phyloP scores from a whole-genome alignment of 306 rosid species.

The Vigna angularis region DNA sequence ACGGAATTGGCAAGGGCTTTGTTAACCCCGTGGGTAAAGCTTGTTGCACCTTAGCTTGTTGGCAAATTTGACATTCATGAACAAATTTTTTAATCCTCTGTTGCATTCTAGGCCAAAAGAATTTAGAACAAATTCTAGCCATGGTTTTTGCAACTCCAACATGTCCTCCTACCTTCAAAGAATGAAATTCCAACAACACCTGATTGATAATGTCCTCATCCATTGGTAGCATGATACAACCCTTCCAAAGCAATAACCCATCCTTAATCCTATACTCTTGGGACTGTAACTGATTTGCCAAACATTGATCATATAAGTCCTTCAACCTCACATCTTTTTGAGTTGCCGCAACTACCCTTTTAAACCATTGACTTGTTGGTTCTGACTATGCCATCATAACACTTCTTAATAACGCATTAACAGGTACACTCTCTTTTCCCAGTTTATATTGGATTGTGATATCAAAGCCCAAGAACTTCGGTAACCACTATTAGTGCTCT shows the following conservation, averaged over 20 bases:
- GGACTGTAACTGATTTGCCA: too few species aligned
- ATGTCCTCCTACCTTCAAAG: too few species aligned
- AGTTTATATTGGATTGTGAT: not conserved
- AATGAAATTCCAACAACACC: too few species aligned
- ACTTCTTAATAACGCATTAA: not conserved
- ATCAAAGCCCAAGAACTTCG: not conserved
- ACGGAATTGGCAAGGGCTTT: too few species aligned
- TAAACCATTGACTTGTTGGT: not conserved
- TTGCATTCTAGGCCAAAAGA: too few species aligned
- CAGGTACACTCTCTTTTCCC: too few species aligned
- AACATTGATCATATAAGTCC: not conserved
- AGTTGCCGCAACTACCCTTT: not conserved
- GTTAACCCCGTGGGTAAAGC: too few species aligned
- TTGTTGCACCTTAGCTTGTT: too few species aligned
- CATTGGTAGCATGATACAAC: not conserved
- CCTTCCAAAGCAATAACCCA: not conserved
- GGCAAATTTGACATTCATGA: too few species aligned
- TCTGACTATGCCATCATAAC: not conserved
- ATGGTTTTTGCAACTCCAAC: too few species aligned
- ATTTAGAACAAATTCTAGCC: too few species aligned
- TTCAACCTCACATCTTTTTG: not conserved
- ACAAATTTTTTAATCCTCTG: too few species aligned
- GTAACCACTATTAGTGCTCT: not conserved
- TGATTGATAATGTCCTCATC: not conserved
- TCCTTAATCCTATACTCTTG: not conserved